phyloP scores from a whole-genome alignment of 768 basidiomycete species.

The Thelephora aurantiotincta region DNA sequence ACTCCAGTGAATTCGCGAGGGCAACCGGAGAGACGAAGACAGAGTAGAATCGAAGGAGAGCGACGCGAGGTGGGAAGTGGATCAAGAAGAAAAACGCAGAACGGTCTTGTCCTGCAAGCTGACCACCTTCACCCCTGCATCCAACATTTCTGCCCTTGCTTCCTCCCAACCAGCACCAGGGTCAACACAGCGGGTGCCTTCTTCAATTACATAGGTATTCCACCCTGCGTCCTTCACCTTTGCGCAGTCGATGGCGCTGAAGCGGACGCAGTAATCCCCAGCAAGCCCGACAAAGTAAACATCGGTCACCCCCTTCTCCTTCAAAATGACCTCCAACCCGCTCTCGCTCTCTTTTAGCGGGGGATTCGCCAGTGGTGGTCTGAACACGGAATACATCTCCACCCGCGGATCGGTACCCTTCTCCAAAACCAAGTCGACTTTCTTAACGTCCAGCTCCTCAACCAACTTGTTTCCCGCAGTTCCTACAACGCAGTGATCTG shows the following conservation, averaged over 20 bases:
- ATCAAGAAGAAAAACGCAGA: background rate
- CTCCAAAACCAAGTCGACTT: conserved; percentile 27
- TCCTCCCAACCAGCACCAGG: conserved; percentile 12
- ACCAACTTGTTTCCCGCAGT: conserved; percentile 50
- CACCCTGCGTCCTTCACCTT: conserved; percentile 8
- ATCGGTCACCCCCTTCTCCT: conserved; percentile 31
- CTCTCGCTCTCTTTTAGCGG: conserved; percentile 34
- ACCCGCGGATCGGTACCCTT: conserved; percentile 46
- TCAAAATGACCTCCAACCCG: conserved; percentile 29
- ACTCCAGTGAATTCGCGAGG: background rate
- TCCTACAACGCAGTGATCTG: conserved; percentile 60
- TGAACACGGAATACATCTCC: conserved; percentile 76
- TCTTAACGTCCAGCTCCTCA: conserved; percentile 27
- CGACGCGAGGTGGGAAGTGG: background rate
- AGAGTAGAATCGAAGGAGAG: too few species aligned
- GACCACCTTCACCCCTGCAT: conserved; percentile 10
- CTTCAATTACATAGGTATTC: conserved; percentile 14
- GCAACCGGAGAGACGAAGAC: too few species aligned
- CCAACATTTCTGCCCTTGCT: conserved; percentile 6
- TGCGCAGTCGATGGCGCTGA: conserved; percentile 32
- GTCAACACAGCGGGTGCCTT: conserved; percentile 12
- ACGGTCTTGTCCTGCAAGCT: conserved; percentile 10
- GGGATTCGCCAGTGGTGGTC: conserved; percentile 24
- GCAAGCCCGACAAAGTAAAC: conserved; percentile 58
- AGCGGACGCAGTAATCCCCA: conserved; percentile 66